phyloP scores from a whole-genome alignment of 371 early-diverging fungal genomes.

The Circinella minor region DNA sequence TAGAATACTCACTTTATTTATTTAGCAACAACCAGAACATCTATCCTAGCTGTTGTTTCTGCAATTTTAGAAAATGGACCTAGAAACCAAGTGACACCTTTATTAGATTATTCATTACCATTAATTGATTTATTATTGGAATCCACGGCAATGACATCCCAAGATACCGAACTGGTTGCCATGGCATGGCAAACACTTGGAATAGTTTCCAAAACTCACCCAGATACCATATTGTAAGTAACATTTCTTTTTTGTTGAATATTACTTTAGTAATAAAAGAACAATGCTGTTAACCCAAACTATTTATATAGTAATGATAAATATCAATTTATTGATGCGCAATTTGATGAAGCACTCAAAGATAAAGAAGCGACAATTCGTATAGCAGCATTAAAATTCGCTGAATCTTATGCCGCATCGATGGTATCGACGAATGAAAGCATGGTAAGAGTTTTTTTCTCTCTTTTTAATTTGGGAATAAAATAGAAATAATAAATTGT shows the following conservation, averaged over 20 bases:
- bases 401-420: conserved; percentile 44
- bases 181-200: conserved; percentile 14
- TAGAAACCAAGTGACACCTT: conserved; percentile 11
- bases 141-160: not conserved
- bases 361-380: conserved; percentile 29
- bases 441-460: not conserved
- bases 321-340: conserved; percentile 19
- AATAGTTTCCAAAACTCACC: conserved; percentile 18
- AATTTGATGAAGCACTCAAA: conserved; percentile 18
- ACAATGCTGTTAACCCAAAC: too few relatives aligned
- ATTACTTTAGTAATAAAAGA: too few relatives aligned
- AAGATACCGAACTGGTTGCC: conserved; percentile 15
- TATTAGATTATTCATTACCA: conserved; percentile 3
- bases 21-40: conserved; percentile 20
- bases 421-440: conserved; percentile 11
- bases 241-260: too few relatives aligned
- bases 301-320: conserved; percentile 8
- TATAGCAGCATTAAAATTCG: conserved; percentile 40
- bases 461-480: not conserved
- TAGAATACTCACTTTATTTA: not conserved
- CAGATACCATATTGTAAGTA: conserved; percentile 20
- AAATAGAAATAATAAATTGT: not conserved
- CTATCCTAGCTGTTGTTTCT: conserved; percentile 39
- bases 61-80: conserved; percentile 40
- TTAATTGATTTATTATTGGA: conserved; percentile 21